Conservation (phyloP, 345 rosid species). For the Eucalyptus viminalis region DNA sequence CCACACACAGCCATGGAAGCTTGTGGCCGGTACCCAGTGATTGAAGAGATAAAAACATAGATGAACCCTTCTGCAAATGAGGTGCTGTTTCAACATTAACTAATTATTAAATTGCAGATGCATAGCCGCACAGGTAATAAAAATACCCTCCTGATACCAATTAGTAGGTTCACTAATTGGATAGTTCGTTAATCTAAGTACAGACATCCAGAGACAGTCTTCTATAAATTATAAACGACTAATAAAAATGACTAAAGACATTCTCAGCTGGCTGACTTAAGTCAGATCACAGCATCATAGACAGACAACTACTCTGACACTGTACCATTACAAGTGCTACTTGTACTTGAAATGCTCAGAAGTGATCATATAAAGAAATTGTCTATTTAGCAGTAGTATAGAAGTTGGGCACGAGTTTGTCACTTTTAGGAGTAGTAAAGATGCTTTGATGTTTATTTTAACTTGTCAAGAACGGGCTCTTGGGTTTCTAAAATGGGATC, state of each 20-base stretch:
- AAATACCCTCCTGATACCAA: neutral
- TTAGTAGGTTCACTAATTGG: neutral
- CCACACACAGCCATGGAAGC: conserved; percentile 73
- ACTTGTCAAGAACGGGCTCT: conserved; percentile 68
- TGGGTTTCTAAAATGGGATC: conserved; percentile 42
- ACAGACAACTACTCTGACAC: neutral
- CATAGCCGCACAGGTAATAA: neutral
- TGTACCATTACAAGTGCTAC: neutral
- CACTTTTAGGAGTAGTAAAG: conserved; percentile 61
- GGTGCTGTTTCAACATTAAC: conserved; percentile 23
- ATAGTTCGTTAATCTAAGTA: neutral
- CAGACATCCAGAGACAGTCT: neutral
- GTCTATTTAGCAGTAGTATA: neutral
- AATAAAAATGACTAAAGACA: neutral
- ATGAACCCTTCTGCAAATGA: conserved; percentile 62
- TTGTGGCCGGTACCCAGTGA: conserved; percentile 44
- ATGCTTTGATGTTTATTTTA: conserved; percentile 74
- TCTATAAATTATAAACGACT: neutral
- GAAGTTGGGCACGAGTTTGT: neutral
- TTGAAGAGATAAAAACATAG: conserved; percentile 69
- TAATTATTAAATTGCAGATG: neutral
- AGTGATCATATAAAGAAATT: no score
- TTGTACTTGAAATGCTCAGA: neutral
- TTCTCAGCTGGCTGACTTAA: neutral
- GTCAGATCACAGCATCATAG: neutral